Base-by-base conservation (phyloP, 169 alveolate species). In the Plasmodium ovale region DNA sequence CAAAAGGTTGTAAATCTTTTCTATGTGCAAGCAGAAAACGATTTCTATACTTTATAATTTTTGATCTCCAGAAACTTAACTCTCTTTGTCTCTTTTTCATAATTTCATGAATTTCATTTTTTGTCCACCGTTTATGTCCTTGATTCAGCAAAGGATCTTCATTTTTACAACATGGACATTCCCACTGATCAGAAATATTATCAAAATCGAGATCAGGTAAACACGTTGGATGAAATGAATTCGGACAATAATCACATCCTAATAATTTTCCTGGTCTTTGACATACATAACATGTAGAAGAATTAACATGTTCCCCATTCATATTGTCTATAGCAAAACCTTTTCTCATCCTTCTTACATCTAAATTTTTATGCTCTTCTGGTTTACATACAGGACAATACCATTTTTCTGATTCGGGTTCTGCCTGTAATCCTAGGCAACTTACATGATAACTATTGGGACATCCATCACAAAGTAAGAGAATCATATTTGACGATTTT, bases 381-480 rank as follows among this genome's bases (percentile, higher is more conserved):
- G 97, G 98, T 25, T 94, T 93, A 88, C 98, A 96, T 87, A 94
- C 95, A 14, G 98, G 97, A 73, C 98, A 96, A 54, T 89, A 95
- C 97, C 98, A 95, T 88, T 93, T 95, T 72, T 95, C 97, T 0
- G 94, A 88, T 54, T 95, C 97, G 0, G 97, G 97, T 54, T 94
- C 97, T 29, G 94, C 96, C 16, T 79, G 94, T 37, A 95, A 92
- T 10, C 96, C 95, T 59, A 96, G 89, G 85, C 98, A 96, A 14
- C 94, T 87, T 27, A 94, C 92, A 87, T 96, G 98, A 59, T 95
- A 95, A 60, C 97, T 93, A 92, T 95, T 95, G 5, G 98, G 98
- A n/a, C 98, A 96, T 53, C 98, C 98, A 87, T 96, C 98, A 53
- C 98, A 96, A 85, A 95, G 87, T 47, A 96, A 93, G 77, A 96